phyloP scores from a whole-genome alignment of 192 early-diverging fungal species.

The Gamsiella multidivaricata region DNA sequence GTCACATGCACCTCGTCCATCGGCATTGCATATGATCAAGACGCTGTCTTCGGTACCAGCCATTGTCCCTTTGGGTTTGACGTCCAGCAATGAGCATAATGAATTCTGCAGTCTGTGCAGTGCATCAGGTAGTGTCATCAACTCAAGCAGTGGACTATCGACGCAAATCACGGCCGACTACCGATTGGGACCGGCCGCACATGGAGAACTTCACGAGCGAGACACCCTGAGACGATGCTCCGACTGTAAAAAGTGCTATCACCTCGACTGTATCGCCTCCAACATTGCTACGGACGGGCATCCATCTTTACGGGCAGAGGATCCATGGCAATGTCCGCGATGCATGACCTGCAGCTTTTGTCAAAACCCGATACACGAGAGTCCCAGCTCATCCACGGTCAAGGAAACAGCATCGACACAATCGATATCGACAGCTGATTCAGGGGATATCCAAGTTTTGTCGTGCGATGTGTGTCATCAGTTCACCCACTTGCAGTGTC shows the following conservation, averaged over 20 bases:
- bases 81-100: not conserved
- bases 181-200: too few relatives aligned
- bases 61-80: not conserved
- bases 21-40: conserved; percentile 5
- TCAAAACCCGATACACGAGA: conserved; percentile 9
- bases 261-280: conserved; percentile 53
- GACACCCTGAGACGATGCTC: conserved; percentile 42
- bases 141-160: conserved; percentile 1
- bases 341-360: conserved; percentile 26
- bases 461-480: conserved; percentile 20
- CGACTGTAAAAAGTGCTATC: conserved; percentile 63
- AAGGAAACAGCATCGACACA: not conserved
- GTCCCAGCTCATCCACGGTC: not conserved
- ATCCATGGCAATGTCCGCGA: conserved; percentile 31
- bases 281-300: not conserved
- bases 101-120: conserved; percentile 20
- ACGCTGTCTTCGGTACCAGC: conserved; percentile 1
- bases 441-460: conserved; percentile 12
- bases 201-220: too few relatives aligned
- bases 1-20: conserved; percentile 1
- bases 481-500: conserved; percentile 35
- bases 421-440: not conserved
- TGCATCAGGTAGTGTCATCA: not conserved
- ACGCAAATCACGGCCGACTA: not conserved
- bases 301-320: not conserved